A percentile compares a stretch with the other conserved stretches of the same genome.
These are phyloP conservation scores for Centrapalus pauciflorus DNA, from an alignment of 129 eudicot genomes.

Conservation along the genomic window DNA sequence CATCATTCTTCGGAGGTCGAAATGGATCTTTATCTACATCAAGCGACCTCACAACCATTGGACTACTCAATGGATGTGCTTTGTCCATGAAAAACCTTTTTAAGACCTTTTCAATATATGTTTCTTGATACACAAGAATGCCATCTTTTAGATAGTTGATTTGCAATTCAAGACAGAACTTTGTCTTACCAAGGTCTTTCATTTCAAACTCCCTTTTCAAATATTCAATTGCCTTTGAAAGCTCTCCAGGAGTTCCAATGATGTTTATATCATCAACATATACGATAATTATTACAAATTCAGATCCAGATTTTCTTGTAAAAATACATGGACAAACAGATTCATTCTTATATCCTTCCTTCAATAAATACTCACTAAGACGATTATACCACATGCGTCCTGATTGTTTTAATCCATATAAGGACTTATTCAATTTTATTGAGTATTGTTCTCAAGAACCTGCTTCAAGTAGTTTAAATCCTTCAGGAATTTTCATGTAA, in stretches of 20 bases:
- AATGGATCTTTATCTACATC: not conserved
- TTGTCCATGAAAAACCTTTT: not conserved
- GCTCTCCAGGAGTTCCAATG: not conserved
- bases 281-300: not conserved
- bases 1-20: not conserved
- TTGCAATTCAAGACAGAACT: not conserved
- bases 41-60: conserved; percentile 7
- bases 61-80: not conserved
- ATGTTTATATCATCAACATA: conserved; percentile 4
- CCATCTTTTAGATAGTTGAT: not conserved
- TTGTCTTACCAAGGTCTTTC: not conserved
- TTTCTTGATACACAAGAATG: not conserved
- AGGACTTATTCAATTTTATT: not conserved
- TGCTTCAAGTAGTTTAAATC: not conserved
- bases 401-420: not conserved
- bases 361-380: not conserved
- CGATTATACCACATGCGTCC: not conserved
- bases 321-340: not conserved
- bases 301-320: not conserved
- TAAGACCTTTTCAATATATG: not conserved
- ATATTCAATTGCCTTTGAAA: not conserved
- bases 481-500: conserved; percentile 19
- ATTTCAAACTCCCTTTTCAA: not conserved
- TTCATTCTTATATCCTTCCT: conserved; percentile 2
- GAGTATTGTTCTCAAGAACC: not conserved